A percentile compares a stretch with the other conserved stretches of the same genome.
These are phyloP conservation scores for Spergularia azorica DNA, from an alignment of 179 eudicot genomes.

Conservation along the genomic window DNA sequence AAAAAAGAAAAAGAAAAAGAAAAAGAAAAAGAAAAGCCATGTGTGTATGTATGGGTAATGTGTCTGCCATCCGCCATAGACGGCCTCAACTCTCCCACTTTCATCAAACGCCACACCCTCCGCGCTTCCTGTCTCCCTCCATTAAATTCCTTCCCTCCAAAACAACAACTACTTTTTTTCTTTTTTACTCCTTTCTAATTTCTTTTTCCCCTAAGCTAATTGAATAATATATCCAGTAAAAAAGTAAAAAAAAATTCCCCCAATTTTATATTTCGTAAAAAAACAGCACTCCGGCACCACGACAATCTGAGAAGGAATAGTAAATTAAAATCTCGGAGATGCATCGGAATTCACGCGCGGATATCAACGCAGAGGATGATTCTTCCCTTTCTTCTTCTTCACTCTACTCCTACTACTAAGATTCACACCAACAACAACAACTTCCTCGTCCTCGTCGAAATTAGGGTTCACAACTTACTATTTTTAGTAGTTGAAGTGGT, in stretches of 20 bases:
- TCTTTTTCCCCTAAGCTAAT: background rate
- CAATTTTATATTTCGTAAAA: background rate
- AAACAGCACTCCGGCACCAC: background rate
- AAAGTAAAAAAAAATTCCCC: no score
- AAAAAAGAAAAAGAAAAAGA: no score
- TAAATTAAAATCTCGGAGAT: background rate
- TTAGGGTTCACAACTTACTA: background rate
- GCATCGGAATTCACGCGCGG: slow-evolving; percentile 15
- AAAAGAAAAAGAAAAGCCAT: no score
- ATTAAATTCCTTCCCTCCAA: slow-evolving; percentile 4
- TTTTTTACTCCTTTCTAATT: background rate
- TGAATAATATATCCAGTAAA: no score
- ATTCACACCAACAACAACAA: no score
- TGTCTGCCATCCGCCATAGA: no score
- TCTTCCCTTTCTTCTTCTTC: background rate
- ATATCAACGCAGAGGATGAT: background rate
- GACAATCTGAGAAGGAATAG: background rate
- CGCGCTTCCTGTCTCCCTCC: background rate
- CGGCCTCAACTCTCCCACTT: slow-evolving; percentile 10
- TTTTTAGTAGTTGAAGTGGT: background rate
- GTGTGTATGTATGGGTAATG: no score
- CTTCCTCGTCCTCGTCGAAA: no score
- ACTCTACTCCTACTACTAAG: background rate
- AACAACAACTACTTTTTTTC: background rate
- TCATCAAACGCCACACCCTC: slow-evolving; percentile 5